Evolutionary conservation across 768 basidiomycete genomes (phyloP).

Genomic region (Leucosporidium yakuticum): DNA sequence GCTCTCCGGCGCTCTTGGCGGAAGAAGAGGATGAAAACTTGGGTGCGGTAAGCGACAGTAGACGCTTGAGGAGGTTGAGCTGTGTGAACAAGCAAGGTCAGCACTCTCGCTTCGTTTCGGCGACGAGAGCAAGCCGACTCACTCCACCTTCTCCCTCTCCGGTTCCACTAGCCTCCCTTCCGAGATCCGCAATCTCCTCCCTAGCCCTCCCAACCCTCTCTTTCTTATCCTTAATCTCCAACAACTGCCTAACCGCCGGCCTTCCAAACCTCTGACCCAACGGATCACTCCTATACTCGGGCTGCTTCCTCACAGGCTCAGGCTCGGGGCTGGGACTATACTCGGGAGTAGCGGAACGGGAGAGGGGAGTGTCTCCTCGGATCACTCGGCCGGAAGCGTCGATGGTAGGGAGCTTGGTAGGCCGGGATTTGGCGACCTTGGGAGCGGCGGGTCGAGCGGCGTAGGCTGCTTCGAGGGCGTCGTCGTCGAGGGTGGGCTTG

Average conservation of each 20-base stretch:
- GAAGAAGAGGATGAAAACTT: conserved; percentile 61
- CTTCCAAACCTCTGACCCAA: conserved; percentile 78
- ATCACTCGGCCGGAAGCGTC: conserved; percentile 48
- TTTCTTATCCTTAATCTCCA: conserved; percentile 61
- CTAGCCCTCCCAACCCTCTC: conserved; percentile 70
- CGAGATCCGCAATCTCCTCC: conserved; percentile 87
- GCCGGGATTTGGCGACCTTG: conserved; percentile 38
- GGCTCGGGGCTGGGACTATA: conserved; percentile 18
- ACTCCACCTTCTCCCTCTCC: conserved; percentile 79
- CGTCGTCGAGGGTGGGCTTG: conserved; percentile 59
- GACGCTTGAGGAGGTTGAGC: conserved; percentile 79
- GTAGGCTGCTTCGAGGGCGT: conserved; percentile 43
- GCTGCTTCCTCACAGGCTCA: conserved; percentile 7
- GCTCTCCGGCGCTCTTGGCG: conserved; percentile 54
- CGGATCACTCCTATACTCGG: conserved; percentile 33
- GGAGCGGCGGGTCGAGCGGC: conserved; percentile 43
- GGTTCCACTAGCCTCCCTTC: conserved; percentile 83
- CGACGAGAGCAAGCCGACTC: background rate
- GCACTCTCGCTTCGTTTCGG: background rate
- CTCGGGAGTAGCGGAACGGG: background rate
- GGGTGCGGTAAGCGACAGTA: conserved; percentile 80
- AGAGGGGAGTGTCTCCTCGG: conserved; percentile 11
- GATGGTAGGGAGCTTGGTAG: conserved; percentile 36
- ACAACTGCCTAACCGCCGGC: conserved; percentile 64
- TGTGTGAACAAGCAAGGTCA: conserved; percentile 41